A percentile compares a stretch with the other conserved stretches of the same genome.
Evolutionary conservation across 78 protist species (phyloP).

Genomic region (slime mould (Dictyostelium discoideum)): DNA sequence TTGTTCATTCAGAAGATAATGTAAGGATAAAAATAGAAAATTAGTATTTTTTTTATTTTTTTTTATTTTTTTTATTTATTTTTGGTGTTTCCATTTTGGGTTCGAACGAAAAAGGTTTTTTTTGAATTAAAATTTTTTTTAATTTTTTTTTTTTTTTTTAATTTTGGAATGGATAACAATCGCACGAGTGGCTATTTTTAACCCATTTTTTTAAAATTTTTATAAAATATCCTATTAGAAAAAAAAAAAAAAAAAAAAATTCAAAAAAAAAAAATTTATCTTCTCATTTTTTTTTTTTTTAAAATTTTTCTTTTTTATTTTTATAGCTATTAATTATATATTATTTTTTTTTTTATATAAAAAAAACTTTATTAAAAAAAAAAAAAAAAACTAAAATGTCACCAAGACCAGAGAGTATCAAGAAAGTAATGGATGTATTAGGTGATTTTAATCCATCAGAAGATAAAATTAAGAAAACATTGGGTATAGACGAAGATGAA

Average conservation of each 20-base stretch:
- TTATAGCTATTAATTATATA: too few relatives aligned
- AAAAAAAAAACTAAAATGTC: constrained; percentile 15
- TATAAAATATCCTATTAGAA: neutral
- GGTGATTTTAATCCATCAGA: constrained; percentile 76
- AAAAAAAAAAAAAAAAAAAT: too few relatives aligned
- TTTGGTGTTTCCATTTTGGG: neutral
- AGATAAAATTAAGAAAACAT: constrained; percentile 65
- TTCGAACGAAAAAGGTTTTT: too few relatives aligned
- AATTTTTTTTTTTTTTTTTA: too few relatives aligned
- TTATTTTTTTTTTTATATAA: neutral
- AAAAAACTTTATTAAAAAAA: neutral
- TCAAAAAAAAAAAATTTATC: neutral
- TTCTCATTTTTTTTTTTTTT: neutral
- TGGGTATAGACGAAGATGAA: constrained; percentile 68
- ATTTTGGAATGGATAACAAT: neutral
- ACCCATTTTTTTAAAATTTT: neutral
- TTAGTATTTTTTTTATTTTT: too few relatives aligned
- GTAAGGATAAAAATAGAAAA: too few relatives aligned
- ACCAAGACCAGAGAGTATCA: constrained; percentile 74
- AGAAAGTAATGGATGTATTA: constrained; percentile 61
- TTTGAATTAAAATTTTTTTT: too few relatives aligned
- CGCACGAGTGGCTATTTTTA: neutral
- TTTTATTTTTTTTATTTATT: neutral
- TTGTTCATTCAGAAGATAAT: too few relatives aligned
- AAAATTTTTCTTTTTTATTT: too few relatives aligned